Evolutionary conservation across 1,284 basidiomycete genomes (phyloP), one percentile per base, ranked within the genome.

Genomic region (Sphagnurus paluster): DNA sequence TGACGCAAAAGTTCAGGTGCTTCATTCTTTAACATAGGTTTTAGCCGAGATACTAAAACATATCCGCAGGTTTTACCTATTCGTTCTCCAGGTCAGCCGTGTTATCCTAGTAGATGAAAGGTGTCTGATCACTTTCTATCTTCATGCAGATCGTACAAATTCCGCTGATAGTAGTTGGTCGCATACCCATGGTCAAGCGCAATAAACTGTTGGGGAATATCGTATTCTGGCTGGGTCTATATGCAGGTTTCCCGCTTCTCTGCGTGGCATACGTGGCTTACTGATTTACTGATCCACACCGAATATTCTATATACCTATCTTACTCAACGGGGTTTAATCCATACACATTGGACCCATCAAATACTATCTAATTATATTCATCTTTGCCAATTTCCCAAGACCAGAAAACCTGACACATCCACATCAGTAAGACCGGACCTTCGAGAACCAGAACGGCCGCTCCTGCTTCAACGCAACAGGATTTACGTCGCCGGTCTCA

Each of bases 401-500:
- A 26, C 25, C 25, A 26, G 25, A 26, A 17, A 8, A n/a, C n/a
- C n/a, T n/a, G n/a, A n/a, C n/a, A n/a, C n/a, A n/a, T n/a, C n/a
- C n/a, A n/a, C n/a, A n/a, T n/a, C n/a, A n/a, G n/a, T 71, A 76
- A 16, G 85, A 87, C 54, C 73, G 72, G 43, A 91, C 88, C 68
- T 90, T 93, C 33, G 92, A 95, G 66, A 97, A 97, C 82, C 90
- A 93, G 64, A 93, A 97, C 19, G 92, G 83, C 50, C 90, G 77
- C 63, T 93, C 90, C 58, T 94, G 84, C 62, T 88, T 90, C 56
- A 95, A 70, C 6, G 80, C 74, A 36, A 96, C 70, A 14, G 86
- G 81, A 16, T 79, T 66, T 10, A 79, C 72, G 64, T 95, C 92
- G 2, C 90, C 92, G 16, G 79, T 90, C 35, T 77, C 79, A 20